A percentile compares a stretch with the other conserved stretches of the same genome.
Conservation (phyloP, 495 filamentous ascomycete species). For the Hypoxylon cercidicola region DNA sequence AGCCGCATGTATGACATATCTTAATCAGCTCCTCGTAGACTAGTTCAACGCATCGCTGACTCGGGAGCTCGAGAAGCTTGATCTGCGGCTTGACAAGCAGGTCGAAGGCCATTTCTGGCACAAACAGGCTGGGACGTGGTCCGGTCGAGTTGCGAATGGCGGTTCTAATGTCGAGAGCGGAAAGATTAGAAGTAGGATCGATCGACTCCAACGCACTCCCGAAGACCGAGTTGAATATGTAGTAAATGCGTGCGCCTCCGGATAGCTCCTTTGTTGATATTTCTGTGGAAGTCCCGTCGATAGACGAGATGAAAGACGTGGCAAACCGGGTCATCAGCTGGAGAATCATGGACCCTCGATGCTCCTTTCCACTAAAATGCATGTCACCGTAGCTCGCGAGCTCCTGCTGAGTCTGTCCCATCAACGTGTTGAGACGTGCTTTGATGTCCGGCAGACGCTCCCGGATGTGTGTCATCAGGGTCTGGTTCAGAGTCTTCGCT, state of each 20-base stretch:
- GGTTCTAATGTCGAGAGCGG: conserved; percentile 95
- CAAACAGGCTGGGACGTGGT: conserved; percentile 92
- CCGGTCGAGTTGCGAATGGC: conserved; percentile 99
- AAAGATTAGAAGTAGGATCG: conserved; percentile 93
- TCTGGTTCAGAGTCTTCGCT: conserved; percentile 93
- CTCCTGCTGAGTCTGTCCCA: conserved; percentile 99
- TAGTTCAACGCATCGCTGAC: conserved; percentile 95
- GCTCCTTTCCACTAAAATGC: conserved; percentile 97
- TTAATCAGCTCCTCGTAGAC: conserved; percentile 99
- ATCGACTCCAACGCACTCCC: conserved; percentile 96
- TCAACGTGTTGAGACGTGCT: conserved; percentile 93
- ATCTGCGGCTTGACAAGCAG: conserved; percentile 98
- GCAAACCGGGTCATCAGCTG: conserved; percentile 99
- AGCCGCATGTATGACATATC: conserved; percentile 98
- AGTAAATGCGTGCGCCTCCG: conserved; percentile 96
- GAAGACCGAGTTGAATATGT: conserved; percentile 99
- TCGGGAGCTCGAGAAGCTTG: conserved; percentile 93
- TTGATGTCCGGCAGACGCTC: conserved; percentile 98
- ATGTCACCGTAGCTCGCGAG: conserved; percentile 98
- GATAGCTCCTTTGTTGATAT: conserved; percentile 99
- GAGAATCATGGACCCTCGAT: conserved; percentile 91
- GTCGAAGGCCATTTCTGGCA: conserved; percentile 97
- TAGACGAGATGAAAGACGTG: conserved; percentile 97
- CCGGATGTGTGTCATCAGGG: conserved; percentile 95
- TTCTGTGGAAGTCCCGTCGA: conserved; percentile 97